Evolutionary conservation across 2,329 filamentous ascomycete genomes (phyloP).

Genomic region (Apiospora hydei): DNA sequence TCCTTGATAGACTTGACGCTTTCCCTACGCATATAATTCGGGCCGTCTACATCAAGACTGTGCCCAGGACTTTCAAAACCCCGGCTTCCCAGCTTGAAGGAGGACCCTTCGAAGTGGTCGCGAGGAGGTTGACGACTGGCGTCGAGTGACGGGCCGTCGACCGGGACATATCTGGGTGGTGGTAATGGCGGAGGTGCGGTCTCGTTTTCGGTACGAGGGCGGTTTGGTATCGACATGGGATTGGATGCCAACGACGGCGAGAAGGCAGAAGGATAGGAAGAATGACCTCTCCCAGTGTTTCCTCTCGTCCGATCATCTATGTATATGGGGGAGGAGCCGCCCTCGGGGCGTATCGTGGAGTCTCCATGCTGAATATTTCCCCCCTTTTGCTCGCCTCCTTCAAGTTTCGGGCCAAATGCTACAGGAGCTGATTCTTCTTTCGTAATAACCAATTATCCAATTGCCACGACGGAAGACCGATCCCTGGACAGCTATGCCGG

Average conservation of each 20-base stretch:
- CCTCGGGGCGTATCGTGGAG: slow-evolving; percentile 21
- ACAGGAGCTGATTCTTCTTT: not conserved
- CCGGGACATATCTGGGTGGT: slow-evolving; percentile 43
- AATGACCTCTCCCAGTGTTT: slow-evolving; percentile 30
- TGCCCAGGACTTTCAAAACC: slow-evolving; percentile 39
- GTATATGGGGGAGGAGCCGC: slow-evolving; percentile 17
- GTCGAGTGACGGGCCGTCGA: slow-evolving; percentile 35
- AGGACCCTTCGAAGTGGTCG: slow-evolving; percentile 18
- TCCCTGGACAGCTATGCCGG: not conserved
- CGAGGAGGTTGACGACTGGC: slow-evolving; percentile 26
- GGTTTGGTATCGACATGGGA: slow-evolving; percentile 47
- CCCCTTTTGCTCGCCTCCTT: slow-evolving; percentile 20
- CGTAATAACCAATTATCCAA: not conserved
- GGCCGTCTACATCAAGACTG: slow-evolving; percentile 36
- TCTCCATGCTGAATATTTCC: slow-evolving; percentile 8
- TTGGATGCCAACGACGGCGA: slow-evolving; percentile 42
- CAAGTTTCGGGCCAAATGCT: slow-evolving; percentile 1
- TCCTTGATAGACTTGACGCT: slow-evolving; percentile 34
- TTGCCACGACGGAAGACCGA: not conserved
- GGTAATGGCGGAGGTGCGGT: slow-evolving; percentile 45
- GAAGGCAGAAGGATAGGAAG: slow-evolving; percentile 36
- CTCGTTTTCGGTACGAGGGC: slow-evolving; percentile 41
- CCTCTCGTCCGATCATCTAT: slow-evolving; percentile 20
- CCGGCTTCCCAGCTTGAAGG: slow-evolving; percentile 16
- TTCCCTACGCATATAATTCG: slow-evolving; percentile 33